These are phyloP conservation scores for Alternaria sp. DNA, from an alignment of 2,329 filamentous ascomycete genomes.

Conservation along the genomic window DNA sequence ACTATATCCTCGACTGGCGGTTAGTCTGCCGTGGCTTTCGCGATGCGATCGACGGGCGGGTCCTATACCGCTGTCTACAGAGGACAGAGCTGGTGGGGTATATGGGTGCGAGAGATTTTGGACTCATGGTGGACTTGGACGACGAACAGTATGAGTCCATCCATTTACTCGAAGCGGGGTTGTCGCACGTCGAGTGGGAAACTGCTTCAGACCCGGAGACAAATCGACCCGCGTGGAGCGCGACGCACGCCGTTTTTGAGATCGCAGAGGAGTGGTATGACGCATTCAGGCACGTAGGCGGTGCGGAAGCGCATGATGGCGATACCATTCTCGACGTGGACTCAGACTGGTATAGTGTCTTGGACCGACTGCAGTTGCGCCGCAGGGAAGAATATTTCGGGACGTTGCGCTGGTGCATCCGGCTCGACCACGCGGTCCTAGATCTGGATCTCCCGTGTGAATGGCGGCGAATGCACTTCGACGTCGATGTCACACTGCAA, in stretches of 20 bases:
- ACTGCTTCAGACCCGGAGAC: background rate
- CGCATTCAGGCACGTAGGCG: background rate
- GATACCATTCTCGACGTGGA: conserved; percentile 1
- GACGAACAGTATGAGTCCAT: conserved; percentile 25
- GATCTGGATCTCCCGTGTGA: conserved; percentile 30
- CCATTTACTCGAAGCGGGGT: conserved; percentile 20
- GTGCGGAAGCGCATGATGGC: background rate
- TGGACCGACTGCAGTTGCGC: conserved; percentile 13
- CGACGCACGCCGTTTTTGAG: conserved; percentile 27
- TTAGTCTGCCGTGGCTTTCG: conserved; percentile 39
- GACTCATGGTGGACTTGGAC: conserved; percentile 4
- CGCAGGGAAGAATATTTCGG: conserved; percentile 20
- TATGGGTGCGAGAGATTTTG: conserved; percentile 12
- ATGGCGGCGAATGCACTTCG: background rate
- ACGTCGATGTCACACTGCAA: conserved; percentile 14
- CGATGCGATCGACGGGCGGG: conserved; percentile 39
- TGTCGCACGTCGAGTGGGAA: conserved; percentile 8
- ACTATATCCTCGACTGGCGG: conserved; percentile 36
- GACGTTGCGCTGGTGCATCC: conserved; percentile 33
- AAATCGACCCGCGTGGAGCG: conserved; percentile 21
- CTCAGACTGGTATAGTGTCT: background rate
- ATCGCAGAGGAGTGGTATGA: conserved; percentile 30
- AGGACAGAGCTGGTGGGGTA: conserved; percentile 32
- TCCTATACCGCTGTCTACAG: conserved; percentile 31
- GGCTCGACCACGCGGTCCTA: conserved; percentile 32